Evolutionary conservation across 768 basidiomycete genomes (phyloP), one percentile per base, ranked within the genome.

Genomic region (Floccularia luteovirens): DNA sequence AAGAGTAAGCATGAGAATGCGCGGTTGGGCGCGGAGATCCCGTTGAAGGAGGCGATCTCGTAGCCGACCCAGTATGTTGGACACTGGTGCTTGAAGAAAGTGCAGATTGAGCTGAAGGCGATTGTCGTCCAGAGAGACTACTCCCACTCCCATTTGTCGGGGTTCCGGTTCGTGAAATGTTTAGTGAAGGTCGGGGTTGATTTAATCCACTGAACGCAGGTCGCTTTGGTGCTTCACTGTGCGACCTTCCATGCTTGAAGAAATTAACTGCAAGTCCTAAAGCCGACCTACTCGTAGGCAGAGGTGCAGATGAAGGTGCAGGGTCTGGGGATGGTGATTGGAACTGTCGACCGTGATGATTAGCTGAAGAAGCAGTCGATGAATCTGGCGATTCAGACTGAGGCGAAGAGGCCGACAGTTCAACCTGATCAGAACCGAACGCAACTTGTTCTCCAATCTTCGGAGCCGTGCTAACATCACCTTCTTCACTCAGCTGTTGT

Each of bases 161-260:
- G n/a, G 57, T 54, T 27, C 50, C 39, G 21, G 48, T 36, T 23
- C 57, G 48, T 16, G 64, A 51, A 11, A 65, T 51, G 41, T 60
- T 63, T 38, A 66, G 49, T 27, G 63, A 65, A 4, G 61, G 46
- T 16, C 63, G 46, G 2, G 57, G 52, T 13, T n/a, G n/a, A n/a
- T n/a, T n/a, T n/a, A n/a, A 52, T 8, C 27, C 27, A 52, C 6
- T 39, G 46, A 13, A 51, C 14, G 41, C 35, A 22, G 55, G 43
- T 12, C 51, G 40, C 39, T 45, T 44, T n/a, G 56, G 42, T 14
- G 55, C 48, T 33, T 70, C 70, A 38, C 70, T 71, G 34, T 60
- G 62, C 30, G 64, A 64, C 32, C 70, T 58, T 8, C 37, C 43
- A 53, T 74, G 69, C 43, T 69, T 72, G 33, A 78, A 54, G 17